A percentile compares a stretch with the other conserved stretches of the same genome.
These are phyloP conservation scores for Botrytis fabae DNA, from an alignment of 2,329 filamentous ascomycete genomes.

Conservation along the genomic window DNA sequence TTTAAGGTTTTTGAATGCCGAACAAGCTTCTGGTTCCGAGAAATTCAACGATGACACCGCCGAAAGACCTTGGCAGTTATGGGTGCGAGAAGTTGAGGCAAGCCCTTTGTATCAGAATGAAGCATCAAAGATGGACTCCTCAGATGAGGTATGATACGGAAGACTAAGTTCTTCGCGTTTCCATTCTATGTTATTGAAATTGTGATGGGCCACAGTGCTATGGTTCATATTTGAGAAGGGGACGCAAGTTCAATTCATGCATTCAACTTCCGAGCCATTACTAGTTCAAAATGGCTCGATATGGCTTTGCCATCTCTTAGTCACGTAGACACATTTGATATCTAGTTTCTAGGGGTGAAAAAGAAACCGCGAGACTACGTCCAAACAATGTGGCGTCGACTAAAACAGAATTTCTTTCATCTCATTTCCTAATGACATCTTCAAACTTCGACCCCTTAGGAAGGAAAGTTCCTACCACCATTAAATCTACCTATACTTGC, in stretches of 20 bases:
- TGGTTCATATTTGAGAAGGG: background rate
- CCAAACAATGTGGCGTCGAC: constrained; percentile 13
- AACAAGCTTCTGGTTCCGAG: constrained; percentile 32
- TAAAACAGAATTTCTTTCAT: background rate
- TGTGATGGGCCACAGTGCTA: constrained; percentile 3
- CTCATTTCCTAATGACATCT: background rate
- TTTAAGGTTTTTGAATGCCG: constrained; percentile 28
- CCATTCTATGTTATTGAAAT: background rate
- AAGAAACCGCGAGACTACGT: background rate
- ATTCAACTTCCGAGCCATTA: background rate
- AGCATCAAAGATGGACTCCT: background rate
- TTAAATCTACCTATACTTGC: background rate
- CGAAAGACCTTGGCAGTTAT: constrained; percentile 39
- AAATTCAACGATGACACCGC: constrained; percentile 37
- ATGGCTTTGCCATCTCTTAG: background rate
- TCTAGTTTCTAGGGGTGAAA: constrained; percentile 1
- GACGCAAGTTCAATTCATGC: background rate
- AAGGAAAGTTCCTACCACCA: background rate
- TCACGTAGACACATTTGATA: background rate
- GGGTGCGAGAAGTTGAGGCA: constrained; percentile 38
- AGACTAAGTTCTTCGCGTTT: constrained; percentile 2
- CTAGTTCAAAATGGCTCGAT: background rate
- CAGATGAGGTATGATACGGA: constrained; percentile 4
- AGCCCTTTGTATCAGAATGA: constrained; percentile 33
- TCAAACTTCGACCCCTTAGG: background rate